Percentiles rank a stretch among this genome's conserved stretches.
phyloP scores from a whole-genome alignment of 805 yeast species.

The Trichomonascus vanleenenianus region DNA sequence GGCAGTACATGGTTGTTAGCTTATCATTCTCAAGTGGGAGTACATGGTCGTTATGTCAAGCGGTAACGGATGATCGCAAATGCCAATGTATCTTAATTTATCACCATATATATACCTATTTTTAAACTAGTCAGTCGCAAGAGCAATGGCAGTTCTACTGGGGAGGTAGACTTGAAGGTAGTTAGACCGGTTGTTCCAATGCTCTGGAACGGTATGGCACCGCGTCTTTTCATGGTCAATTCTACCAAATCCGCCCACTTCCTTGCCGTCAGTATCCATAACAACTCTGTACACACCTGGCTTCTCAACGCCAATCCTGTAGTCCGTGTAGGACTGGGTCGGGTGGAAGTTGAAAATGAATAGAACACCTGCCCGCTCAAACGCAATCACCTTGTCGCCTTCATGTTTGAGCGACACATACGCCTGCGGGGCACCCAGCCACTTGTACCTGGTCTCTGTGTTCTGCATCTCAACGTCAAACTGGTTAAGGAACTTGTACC shows the following conservation, averaged over 20 bases:
- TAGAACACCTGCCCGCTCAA: conserved; percentile 77
- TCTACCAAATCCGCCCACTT: conserved; percentile 78
- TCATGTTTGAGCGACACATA: conserved; percentile 86
- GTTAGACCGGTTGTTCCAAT: conserved; percentile 76
- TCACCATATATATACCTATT: neutral
- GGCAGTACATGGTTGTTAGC: too few species aligned
- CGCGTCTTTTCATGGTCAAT: conserved; percentile 45
- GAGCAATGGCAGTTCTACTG: conserved; percentile 57
- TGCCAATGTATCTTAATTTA: neutral
- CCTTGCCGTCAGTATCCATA: conserved; percentile 60
- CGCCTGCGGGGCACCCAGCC: conserved; percentile 69
- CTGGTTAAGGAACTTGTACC: conserved; percentile 69
- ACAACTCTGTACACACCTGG: conserved; percentile 72
- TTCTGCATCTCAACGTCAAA: conserved; percentile 84
- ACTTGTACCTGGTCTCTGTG: conserved; percentile 59
- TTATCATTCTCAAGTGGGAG: too few species aligned
- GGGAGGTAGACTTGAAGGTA: conserved; percentile 76
- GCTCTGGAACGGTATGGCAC: conserved; percentile 63
- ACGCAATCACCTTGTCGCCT: conserved; percentile 78
- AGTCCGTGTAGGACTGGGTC: conserved; percentile 71
- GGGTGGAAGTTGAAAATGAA: conserved; percentile 92
- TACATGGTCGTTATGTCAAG: too few species aligned
- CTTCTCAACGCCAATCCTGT: conserved; percentile 79
- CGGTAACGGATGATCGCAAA: neutral
- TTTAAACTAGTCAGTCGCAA: conserved; percentile 32